These are phyloP conservation scores for Viridothelium virens DNA, from an alignment of 495 filamentous ascomycete genomes.

Conservation along the genomic window DNA sequence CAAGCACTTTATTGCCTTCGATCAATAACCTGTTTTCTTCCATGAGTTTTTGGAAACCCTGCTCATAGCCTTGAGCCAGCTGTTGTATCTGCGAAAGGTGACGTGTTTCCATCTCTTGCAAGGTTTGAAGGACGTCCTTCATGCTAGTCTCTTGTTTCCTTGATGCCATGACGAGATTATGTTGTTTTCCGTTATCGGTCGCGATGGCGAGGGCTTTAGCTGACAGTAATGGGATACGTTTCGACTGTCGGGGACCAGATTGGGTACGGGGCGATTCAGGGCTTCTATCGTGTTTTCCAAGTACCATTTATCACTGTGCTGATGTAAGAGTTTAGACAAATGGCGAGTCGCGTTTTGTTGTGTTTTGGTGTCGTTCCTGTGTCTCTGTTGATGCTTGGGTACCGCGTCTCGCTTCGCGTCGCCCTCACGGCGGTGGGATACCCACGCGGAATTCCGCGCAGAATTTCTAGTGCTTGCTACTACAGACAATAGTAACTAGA, in stretches of 20 bases:
- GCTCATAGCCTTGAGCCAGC: no score
- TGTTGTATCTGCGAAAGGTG: not conserved
- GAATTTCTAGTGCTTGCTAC: slow-evolving; percentile 1
- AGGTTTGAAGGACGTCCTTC: slow-evolving; percentile 1
- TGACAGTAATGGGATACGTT: slow-evolving; percentile 1
- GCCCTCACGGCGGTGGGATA: not conserved
- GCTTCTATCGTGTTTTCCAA: slow-evolving; percentile 1
- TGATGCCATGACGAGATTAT: slow-evolving; percentile 1
- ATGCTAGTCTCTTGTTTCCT: not conserved
- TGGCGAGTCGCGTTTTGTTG: not conserved
- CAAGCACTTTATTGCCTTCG: not conserved
- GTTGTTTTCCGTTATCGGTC: slow-evolving; percentile 1
- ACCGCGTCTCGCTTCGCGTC: not conserved
- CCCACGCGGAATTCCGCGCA: not conserved
- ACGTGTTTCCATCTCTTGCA: slow-evolving; percentile 1
- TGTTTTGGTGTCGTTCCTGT: not conserved
- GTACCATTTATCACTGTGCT: slow-evolving; percentile 1
- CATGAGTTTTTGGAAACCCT: no score
- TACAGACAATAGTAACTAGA: slow-evolving; percentile 1
- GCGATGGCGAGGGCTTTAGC: not conserved
- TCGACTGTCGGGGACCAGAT: not conserved
- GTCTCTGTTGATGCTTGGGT: not conserved
- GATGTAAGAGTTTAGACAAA: slow-evolving; percentile 1
- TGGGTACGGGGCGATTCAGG: not conserved
- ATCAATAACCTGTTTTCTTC: no score